These are phyloP conservation scores for Angomonas ambiguus DNA, from an alignment of 208 protist species.

Conservation along the genomic window DNA sequence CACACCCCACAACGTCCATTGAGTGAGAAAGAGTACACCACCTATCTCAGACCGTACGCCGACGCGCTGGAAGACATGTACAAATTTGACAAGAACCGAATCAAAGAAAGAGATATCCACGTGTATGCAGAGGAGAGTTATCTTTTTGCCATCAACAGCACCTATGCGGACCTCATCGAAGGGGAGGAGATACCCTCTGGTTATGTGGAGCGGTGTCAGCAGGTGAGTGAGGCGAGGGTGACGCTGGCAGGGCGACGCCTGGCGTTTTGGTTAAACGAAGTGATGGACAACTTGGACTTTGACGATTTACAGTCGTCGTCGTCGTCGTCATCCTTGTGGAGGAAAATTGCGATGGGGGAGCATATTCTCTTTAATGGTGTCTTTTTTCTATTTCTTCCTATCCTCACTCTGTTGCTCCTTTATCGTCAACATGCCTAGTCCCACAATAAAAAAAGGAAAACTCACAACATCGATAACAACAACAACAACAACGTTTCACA, in stretches of 20 bases:
- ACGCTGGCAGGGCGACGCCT: slow-evolving; percentile 67
- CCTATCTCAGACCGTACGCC: slow-evolving; percentile 28
- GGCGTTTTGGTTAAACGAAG: slow-evolving; percentile 47
- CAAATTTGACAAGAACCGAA: slow-evolving; percentile 22
- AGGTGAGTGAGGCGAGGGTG: slow-evolving; percentile 47
- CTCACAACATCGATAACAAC: slow-evolving; percentile 9
- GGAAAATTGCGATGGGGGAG: too few species aligned
- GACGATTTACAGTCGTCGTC: too few species aligned
- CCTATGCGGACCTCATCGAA: slow-evolving; percentile 43
- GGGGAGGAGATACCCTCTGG: slow-evolving; percentile 23
- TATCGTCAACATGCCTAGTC: too few species aligned
- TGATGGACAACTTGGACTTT: slow-evolving; percentile 22
- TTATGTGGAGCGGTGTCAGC: slow-evolving; percentile 52
- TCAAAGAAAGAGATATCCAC: slow-evolving; percentile 13
- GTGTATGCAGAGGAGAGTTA: slow-evolving; percentile 60
- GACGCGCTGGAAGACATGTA: slow-evolving; percentile 61
- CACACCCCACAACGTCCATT: slow-evolving; percentile 36
- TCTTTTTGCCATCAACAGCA: slow-evolving; percentile 49
- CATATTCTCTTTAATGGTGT: too few species aligned
- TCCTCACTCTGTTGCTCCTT: too few species aligned
- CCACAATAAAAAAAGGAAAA: too few species aligned
- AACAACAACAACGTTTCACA: too few species aligned
- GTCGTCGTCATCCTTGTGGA: too few species aligned
- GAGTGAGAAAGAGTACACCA: slow-evolving; percentile 19
- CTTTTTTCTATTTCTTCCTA: too few species aligned